Percentiles rank a stretch among this genome's conserved stretches.
Evolutionary conservation across 2,329 filamentous ascomycete species (phyloP).

Genomic region (Talaromyces amestolkiae): DNA sequence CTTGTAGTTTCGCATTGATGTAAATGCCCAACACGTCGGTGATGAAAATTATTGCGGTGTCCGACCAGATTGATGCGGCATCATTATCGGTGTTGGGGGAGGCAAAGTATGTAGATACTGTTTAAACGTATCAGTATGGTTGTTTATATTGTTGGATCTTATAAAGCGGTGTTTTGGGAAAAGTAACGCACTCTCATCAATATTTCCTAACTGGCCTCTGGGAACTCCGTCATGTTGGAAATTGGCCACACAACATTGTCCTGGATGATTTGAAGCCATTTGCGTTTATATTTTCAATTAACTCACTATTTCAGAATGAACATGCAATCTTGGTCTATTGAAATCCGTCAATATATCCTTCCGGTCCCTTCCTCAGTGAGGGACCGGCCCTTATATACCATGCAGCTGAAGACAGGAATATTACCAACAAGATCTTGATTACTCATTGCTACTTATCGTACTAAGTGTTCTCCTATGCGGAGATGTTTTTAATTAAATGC

Average conservation of each 20-base stretch:
- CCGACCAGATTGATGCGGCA: slow-evolving; percentile 31
- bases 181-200: slow-evolving; percentile 44
- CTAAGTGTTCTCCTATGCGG: not conserved
- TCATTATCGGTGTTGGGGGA: slow-evolving; percentile 49
- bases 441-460: not conserved
- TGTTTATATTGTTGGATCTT: not conserved
- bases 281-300: slow-evolving; percentile 8
- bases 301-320: not conserved
- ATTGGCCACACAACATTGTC: slow-evolving; percentile 48
- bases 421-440: not conserved
- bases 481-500: not conserved
- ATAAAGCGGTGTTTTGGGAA: not conserved
- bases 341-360: not conserved
- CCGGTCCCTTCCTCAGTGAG: not conserved
- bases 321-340: not conserved
- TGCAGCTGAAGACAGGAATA: not conserved
- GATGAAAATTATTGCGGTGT: slow-evolving; percentile 57
- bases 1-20: slow-evolving; percentile 62
- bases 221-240: slow-evolving; percentile 54
- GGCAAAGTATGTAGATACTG: slow-evolving; percentile 57
- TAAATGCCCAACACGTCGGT: slow-evolving; percentile 61
- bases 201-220: slow-evolving; percentile 47
- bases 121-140: not conserved
- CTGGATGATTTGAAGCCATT: slow-evolving; percentile 55
- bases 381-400: not conserved